A percentile compares a stretch with the other conserved stretches of the same genome.
These are phyloP conservation scores for Pyrrhoderma lamaoense DNA, from an alignment of 1,284 basidiomycete genomes.

Conservation along the genomic window DNA sequence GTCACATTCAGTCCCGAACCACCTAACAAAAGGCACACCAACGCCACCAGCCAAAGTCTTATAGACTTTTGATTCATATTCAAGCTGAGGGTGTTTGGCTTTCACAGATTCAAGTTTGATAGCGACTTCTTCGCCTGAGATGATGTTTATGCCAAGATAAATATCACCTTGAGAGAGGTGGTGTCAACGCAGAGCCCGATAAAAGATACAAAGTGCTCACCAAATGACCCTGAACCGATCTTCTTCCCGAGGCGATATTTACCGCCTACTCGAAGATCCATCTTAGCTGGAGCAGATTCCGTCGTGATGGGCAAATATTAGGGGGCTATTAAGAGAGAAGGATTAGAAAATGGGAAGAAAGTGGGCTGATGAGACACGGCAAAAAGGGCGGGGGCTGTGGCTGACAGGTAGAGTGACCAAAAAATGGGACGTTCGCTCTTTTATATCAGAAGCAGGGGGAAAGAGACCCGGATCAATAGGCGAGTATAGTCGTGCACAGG, in stretches of 20 bases:
- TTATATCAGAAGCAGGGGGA: constrained; percentile 13
- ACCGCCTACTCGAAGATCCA: constrained; percentile 95
- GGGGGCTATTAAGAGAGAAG: constrained; percentile 14
- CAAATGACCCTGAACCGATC: constrained; percentile 98
- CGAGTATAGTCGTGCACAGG: not conserved
- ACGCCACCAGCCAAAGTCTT: constrained; percentile 98
- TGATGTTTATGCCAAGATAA: constrained; percentile 99
- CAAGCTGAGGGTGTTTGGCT: constrained; percentile 99
- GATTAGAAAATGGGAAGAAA: constrained; percentile 10
- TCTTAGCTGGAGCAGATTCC: constrained; percentile 61
- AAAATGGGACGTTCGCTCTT: constrained; percentile 9
- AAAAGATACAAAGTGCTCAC: constrained; percentile 41
- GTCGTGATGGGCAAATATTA: constrained; percentile 40
- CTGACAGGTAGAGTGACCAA: constrained; percentile 12
- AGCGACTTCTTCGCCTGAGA: constrained; percentile 99
- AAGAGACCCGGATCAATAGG: not conserved
- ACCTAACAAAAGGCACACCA: constrained; percentile 94
- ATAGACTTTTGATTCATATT: constrained; percentile 97
- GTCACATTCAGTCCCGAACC: constrained; percentile 99
- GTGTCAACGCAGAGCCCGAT: constrained; percentile 5
- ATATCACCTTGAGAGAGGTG: constrained; percentile 73
- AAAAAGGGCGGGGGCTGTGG: not conserved
- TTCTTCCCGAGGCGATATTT: constrained; percentile 99
- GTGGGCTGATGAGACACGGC: constrained; percentile 4
- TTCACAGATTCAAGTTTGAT: constrained; percentile 99